Evolutionary conservation across 768 basidiomycete species (phyloP).

Genomic region (Strobilomyces echinocephalus): DNA sequence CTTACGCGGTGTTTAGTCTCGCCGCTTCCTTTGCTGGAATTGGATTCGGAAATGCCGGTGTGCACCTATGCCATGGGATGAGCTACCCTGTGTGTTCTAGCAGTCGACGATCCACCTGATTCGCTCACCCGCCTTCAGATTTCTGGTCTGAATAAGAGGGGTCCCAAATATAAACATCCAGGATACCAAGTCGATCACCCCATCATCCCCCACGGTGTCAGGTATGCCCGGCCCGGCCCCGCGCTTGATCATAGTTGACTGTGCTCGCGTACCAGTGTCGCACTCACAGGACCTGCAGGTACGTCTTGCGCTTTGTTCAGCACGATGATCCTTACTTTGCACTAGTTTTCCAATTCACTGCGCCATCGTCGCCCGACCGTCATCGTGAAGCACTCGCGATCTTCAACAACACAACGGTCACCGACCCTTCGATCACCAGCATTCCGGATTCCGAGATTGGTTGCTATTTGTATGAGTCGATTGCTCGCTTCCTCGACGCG

Average conservation of each 20-base stretch:
- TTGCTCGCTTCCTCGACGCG: slow-evolving; percentile 81
- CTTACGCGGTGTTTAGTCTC: slow-evolving; percentile 43
- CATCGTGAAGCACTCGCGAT: slow-evolving; percentile 87
- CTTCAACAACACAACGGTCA: slow-evolving; percentile 62
- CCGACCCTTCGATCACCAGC: slow-evolving; percentile 64
- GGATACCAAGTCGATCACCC: slow-evolving; percentile 83
- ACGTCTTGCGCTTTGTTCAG: slow-evolving; percentile 16
- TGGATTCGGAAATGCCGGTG: slow-evolving; percentile 91
- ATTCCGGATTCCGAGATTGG: slow-evolving; percentile 81
- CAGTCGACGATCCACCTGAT: background rate
- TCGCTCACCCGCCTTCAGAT: slow-evolving; percentile 45
- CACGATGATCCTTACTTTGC: background rate
- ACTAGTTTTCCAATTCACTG: slow-evolving; percentile 89
- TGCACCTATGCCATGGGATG: slow-evolving; percentile 87
- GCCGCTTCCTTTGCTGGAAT: slow-evolving; percentile 94
- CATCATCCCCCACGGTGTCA: slow-evolving; percentile 91
- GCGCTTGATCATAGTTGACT: background rate
- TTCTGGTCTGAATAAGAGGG: slow-evolving; percentile 90
- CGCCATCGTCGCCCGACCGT: slow-evolving; percentile 86
- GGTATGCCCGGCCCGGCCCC: slow-evolving; percentile 33
- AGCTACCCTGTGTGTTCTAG: slow-evolving; percentile 66
- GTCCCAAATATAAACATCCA: slow-evolving; percentile 87
- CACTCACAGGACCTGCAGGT: slow-evolving; percentile 85
- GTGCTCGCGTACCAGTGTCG: slow-evolving; percentile 49
- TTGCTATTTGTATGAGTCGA: slow-evolving; percentile 73